Base-by-base conservation (phyloP, 768 basidiomycete species). In the Trametes maxima region DNA sequence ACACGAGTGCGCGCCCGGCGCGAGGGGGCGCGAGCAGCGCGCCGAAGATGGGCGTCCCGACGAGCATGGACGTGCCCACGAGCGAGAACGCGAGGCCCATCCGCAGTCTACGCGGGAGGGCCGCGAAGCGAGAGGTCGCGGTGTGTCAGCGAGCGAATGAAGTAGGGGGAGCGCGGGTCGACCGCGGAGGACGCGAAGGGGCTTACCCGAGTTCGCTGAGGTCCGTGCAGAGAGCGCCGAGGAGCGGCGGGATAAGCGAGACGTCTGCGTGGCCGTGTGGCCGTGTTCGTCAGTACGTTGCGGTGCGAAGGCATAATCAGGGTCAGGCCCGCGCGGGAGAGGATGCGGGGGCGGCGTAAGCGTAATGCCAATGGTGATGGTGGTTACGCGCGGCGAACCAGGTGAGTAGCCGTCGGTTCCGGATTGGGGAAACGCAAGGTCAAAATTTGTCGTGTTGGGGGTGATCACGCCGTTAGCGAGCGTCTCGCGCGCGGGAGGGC, bases 21-120 rank as follows among this genome's bases (percentile, higher is more conserved):
- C 42, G 37, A n/a, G 19, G 12, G 7, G 54, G 39, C 16, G 60
- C 63, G 36, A 70, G 64, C 5, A 70, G 63, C 45, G 66, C 67
- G 42, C 69, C 69, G 21, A 60, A 65, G 24, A 70, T 67, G 19
- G 69, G 69, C 35, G 62, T 67, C 8, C 69, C 69, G 39, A 63
- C 56, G 36, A 70, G 62, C 59, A 57, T 67, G 10, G 69, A 66
- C 21, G 63, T 43, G 12, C 61, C 68, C 35, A 65, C 64, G 52
- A 67, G 40, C 42, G 66, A 52, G 53, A 67, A 68, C 17, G 63
- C 67, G 55, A 67, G 51, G 55, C 67, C 66, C 69, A 70, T 67
- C 22, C 68, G 59, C 24, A 67, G 43, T n/a, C 68, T 69, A 46
- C 28, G 22, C 28, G 47, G 16, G 37, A 22, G 44, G 16, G 44